A percentile compares a stretch with the other conserved stretches of the same genome.
Evolutionary conservation across 1,139 yeast species (phyloP).

Genomic region (Candida dubliniensis): DNA sequence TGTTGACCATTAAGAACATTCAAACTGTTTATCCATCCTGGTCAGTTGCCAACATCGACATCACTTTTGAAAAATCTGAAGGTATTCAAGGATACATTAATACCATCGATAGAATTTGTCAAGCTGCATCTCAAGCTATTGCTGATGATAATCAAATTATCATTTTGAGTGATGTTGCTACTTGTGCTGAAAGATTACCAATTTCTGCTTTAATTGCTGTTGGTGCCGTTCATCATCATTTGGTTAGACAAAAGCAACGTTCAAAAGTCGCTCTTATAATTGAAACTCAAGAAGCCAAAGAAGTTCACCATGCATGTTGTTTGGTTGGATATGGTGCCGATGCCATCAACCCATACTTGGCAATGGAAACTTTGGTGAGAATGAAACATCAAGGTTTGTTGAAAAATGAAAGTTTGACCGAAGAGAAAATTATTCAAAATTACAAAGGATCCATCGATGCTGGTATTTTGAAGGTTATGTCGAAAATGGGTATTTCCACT

Average conservation of each 20-base stretch:
- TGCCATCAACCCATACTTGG: conserved; percentile 91
- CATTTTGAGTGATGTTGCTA: conserved; percentile 69
- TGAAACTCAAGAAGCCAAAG: conserved; percentile 97
- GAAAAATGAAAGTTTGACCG: conserved; percentile 54
- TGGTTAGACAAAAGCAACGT: conserved; percentile 94
- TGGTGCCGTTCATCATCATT: conserved; percentile 96
- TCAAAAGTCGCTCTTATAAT: conserved; percentile 89
- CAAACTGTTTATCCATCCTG: conserved; percentile 79
- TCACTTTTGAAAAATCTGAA: conserved; percentile 80
- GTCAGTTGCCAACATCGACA: conserved; percentile 81
- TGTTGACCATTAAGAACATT: conserved; percentile 71
- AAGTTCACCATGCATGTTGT: conserved; percentile 94
- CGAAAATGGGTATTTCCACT: conserved; percentile 98
- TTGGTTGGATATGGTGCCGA: conserved; percentile 97
- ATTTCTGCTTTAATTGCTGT: conserved; percentile 90
- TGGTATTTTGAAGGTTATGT: conserved; percentile 95
- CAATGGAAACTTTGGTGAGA: conserved; percentile 83
- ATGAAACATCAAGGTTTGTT: conserved; percentile 81
- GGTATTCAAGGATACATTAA: conserved; percentile 84
- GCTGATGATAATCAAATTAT: conserved; percentile 72
- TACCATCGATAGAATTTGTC: conserved; percentile 84
- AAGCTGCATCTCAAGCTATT: conserved; percentile 84
- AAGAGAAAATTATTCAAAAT: conserved; percentile 64
- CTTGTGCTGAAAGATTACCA: conserved; percentile 65
- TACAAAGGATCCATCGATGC: conserved; percentile 82